Evolutionary conservation across 805 yeast species (phyloP), one percentile per base, ranked within the genome.

Genomic region (Kodamaea kaohsiungensis): DNA sequence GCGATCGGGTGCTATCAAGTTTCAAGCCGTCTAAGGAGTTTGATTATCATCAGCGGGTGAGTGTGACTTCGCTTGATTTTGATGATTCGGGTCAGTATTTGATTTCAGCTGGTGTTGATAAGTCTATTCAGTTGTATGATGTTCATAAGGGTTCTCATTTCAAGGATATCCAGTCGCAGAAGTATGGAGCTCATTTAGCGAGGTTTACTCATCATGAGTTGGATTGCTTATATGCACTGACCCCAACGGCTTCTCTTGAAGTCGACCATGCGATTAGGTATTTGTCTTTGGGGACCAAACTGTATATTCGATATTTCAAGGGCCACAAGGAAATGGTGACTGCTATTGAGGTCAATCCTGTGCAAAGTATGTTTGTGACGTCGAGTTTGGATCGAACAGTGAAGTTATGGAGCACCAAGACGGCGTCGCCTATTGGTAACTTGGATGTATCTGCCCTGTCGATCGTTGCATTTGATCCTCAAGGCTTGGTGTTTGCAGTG

Each of bases 171-270:
- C 86, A 83, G 55, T 86, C 95, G 27, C 92, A 91, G 71, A 95
- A 95, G 65, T 95, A 95, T 62, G 99, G 99, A 0, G 89, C 91
- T 54, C 91, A 90, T 64, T 71, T 89, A 39, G 97, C 97, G 2
- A 78, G 84, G 46, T 95, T 95, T 68, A 85, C 97, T 0, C 96
- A 88, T 63, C 79, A 81, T 43, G 85, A 84, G 46, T 78, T 81
- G 53, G 85, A 86, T 61, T 87, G 95, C 63, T 76, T 93, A 13
- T 89, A 88, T 65, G 91, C 96, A 0, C 88, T 97, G 4, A 91
- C 98, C 0, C 78, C 78, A 7, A 52, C 64, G 2, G 63, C 57
- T 5, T 60, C 52, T 19, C 53, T 53, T 4, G 70, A 63, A n/a
- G 86, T 83, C 49, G 92, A 89, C 58, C 84, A 89, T 64, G 83